Base-by-base conservation (phyloP, 495 filamentous ascomycete genomes). In the Eremomyces bilateralis region DNA sequence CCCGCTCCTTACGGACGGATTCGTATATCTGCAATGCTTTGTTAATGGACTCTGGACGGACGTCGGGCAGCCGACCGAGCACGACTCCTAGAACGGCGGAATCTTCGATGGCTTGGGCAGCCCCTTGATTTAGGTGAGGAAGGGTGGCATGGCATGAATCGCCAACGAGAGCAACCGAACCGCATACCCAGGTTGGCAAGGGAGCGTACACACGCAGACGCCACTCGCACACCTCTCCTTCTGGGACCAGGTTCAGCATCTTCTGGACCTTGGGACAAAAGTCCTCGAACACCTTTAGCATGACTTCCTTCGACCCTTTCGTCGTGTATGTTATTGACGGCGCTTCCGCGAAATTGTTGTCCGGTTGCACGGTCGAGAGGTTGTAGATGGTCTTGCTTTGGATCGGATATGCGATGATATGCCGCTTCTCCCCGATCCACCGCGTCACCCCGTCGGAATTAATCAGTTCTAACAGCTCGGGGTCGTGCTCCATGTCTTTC, bases 361-460 rank as follows among this genome's bases (percentile, higher is more conserved):
- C 76, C 1, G 76, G 77, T 52, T 84, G 78, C 10, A 69, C 62
- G 19, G 77, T 74, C 13, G 71, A 73, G 29, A 84, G 51, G 59
- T 84, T 84, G 60, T 85, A 82, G 50, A 80, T 76, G 18, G 61
- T 65, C 47, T 84, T 70, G 56, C 62, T 68, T 46, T 62, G 62
- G 37, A 90, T 69, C 0, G 79, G 69, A 53, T 84, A 90, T 3
- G 79, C 80, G 47, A 88, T 81, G 51, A 83, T 82, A 51, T 88
- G 78, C 0, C 74, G 57, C 44, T 71, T 70, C 46, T 69, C 67
- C 29, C 79, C 77, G 37, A 84, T 78, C 78, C 76, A 85, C 21
- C 78, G 66, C 4, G 71, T 73, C 8, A 77, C 76, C n/a, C 53
- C 58, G 41, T 74, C 69, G 40, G 60, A 56, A 38, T 76, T 65